Evolutionary conservation across 345 rosid genomes (phyloP), one percentile per base, ranked within the genome.

Genomic region (Camelina neglecta): DNA sequence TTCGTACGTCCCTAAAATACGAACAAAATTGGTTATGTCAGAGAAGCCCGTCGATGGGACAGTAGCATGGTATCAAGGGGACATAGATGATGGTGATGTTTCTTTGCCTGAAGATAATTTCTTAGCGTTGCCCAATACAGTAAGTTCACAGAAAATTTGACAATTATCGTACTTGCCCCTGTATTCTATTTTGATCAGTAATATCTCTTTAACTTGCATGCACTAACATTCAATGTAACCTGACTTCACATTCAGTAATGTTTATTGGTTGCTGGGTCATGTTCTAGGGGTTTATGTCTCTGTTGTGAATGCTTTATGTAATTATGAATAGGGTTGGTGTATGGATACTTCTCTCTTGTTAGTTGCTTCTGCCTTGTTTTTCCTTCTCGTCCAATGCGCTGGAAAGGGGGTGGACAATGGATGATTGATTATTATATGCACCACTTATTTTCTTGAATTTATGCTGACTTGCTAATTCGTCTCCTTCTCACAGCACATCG

Each of bases 11-110:
- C 84, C 77, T 63, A 82, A 77, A 80, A 33, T 78, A 73, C 80
- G 67, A 55, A 79, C 86, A 75, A 87, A 77, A 72, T 78, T 95
- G 88, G 78, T 89, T 21, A 71, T 95, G 93, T 85, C 86, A 72
- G 91, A 92, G 87, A 95, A 89, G 84, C 84, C 85, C 63, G 81
- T 77, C 29, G 93, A 90, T 80, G 96, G 97, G 75, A 89, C 96
- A 24, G 89, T 96, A 60, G 96, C 93, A 67, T 79, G 93, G 86
- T 81, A 79, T 77, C 88, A 85, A 83, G 99, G 94, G 72, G 99
- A 96, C 68, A 35, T 83, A 62, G 94, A 88, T 29, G 97, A 93
- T 61, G 81, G 76, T 42, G 93, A 92, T 77, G 35, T 84, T 83
- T 87, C 85, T 48, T 81, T 84, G 20, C 84, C 76, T 11, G 99